A percentile compares a stretch with the other conserved stretches of the same genome.
Conservation (phyloP, 2,329 filamentous ascomycete genomes). For the Helotiales sp. region DNA sequence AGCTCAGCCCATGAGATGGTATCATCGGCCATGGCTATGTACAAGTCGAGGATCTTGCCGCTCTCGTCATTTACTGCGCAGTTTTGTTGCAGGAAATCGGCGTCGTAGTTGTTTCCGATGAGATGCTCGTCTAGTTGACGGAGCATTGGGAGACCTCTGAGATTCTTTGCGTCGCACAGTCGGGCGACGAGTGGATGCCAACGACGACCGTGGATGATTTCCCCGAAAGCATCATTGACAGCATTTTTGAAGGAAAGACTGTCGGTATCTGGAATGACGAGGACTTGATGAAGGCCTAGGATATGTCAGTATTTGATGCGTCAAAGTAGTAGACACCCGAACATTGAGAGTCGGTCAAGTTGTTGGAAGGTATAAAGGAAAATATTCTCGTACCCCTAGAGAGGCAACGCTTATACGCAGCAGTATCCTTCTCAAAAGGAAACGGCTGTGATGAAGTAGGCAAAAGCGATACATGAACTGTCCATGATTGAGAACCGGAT, state of each 20-base stretch:
- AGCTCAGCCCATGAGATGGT: constrained; percentile 59
- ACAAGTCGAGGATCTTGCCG: constrained; percentile 63
- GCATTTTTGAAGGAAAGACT: constrained; percentile 55
- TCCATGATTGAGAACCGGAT: constrained; percentile 54
- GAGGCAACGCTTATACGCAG: constrained; percentile 63
- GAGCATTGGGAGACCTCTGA: constrained; percentile 63
- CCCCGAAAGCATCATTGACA: constrained; percentile 55
- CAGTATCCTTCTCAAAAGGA: constrained; percentile 66
- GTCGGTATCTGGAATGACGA: constrained; percentile 57
- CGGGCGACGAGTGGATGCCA: constrained; percentile 65
- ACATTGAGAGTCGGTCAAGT: too few species aligned
- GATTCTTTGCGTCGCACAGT: constrained; percentile 59
- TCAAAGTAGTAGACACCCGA: too few species aligned
- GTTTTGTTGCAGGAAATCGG: constrained; percentile 56
- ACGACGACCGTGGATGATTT: constrained; percentile 53
- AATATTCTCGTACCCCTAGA: constrained; percentile 50
- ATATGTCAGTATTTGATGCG: background rate
- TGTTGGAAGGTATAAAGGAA: background rate
- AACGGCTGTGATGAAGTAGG: constrained; percentile 59
- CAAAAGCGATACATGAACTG: constrained; percentile 63
- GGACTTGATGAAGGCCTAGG: constrained; percentile 57
- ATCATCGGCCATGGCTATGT: constrained; percentile 60
- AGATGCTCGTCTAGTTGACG: constrained; percentile 55
- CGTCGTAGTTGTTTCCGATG: constrained; percentile 52
- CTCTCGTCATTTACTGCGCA: constrained; percentile 60